Base-by-base conservation (phyloP, 2,329 filamentous ascomycete species). In the Chaetoscypha palmicola region DNA sequence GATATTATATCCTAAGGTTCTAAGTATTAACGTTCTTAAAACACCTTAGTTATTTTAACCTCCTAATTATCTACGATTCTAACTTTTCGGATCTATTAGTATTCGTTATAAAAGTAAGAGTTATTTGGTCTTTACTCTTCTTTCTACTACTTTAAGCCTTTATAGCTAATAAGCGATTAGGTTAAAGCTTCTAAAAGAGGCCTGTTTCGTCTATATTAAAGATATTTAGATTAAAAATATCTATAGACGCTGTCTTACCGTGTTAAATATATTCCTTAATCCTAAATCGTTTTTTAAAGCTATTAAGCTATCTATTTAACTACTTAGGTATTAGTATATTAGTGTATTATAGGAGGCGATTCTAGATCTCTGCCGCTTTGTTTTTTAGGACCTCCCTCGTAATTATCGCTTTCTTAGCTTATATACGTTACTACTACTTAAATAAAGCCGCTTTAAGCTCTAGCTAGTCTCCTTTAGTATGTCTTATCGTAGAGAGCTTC, bases 351-450 rank as follows among this genome's bases (percentile, higher is more conserved):
- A n/a, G 38, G 5, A 45, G 26, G 20, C 4, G 5, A 26, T 37
- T 5, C 31, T 14, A 48, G 7, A 48, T 11, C 36, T 45, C 17
- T 2, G 4, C 1, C 2, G 41, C 45, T 22, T 48, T 9, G 4
- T 30, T 8, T 22, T 48, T 48, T 7, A 48, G 24, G 10, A 48
- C 36, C 1, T 48, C 34, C 2, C 36, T 22, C 26, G 35, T 48
- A 35, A 48, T 44, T 14, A 31, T 33, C 16, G 30, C 41, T 17
- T 31, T 40, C 12, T 22, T 38, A 14, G 32, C 40, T 26, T 45
- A 16, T 26, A 40, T 46, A 23, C 23, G 45, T 43, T 19, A 24
- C 36, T 46, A 33, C 32, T 19, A 35, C 16, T 35, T 16, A 19
- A 35, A 35, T 4, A 35, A 16, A 3, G n/a, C 32, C 10, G 4